Evolutionary conservation across 1,139 yeast genomes (phyloP).

Genomic region (Blastobotrys malaysiensis): DNA sequence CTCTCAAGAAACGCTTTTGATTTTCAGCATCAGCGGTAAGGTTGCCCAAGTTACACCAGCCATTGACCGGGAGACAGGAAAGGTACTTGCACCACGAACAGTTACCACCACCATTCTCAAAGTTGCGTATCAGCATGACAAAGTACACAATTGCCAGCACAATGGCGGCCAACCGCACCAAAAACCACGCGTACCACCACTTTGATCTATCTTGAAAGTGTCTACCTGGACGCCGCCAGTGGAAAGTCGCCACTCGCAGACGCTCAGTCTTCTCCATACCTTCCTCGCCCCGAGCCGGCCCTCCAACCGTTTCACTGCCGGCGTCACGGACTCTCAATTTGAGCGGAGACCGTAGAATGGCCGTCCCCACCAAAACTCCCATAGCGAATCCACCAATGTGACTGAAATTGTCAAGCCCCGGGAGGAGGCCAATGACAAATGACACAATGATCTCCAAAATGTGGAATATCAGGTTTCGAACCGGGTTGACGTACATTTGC

Average conservation of each 20-base stretch:
- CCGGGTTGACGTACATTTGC: slow-evolving; percentile 42
- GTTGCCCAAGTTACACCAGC: slow-evolving; percentile 65
- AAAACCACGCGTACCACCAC: slow-evolving; percentile 49
- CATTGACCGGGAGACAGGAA: slow-evolving; percentile 64
- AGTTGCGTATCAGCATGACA: slow-evolving; percentile 45
- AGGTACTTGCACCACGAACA: slow-evolving; percentile 73
- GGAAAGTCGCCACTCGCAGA: slow-evolving; percentile 22
- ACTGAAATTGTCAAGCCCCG: slow-evolving; percentile 71
- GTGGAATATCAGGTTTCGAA: slow-evolving; percentile 43
- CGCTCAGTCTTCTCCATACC: slow-evolving; percentile 7
- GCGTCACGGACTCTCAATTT: slow-evolving; percentile 32
- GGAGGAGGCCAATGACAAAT: slow-evolving; percentile 61
- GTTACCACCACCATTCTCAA: slow-evolving; percentile 42
- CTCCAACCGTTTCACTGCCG: slow-evolving; percentile 4
- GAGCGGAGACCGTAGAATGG: slow-evolving; percentile 56
- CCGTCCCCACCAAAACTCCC: slow-evolving; percentile 51
- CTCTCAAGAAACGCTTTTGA: background rate
- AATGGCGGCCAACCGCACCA: slow-evolving; percentile 44
- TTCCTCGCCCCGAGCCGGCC: slow-evolving; percentile 2
- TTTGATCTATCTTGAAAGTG: slow-evolving; percentile 34
- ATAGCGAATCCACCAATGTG: slow-evolving; percentile 73
- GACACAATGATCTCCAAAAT: slow-evolving; percentile 55
- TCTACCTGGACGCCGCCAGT: slow-evolving; percentile 21
- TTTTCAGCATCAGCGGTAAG: slow-evolving; percentile 28
- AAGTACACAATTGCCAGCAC: slow-evolving; percentile 48